A percentile compares a stretch with the other conserved stretches of the same genome.
Evolutionary conservation across 2,329 filamentous ascomycete genomes (phyloP).

Genomic region (Aspergillus sp.): DNA sequence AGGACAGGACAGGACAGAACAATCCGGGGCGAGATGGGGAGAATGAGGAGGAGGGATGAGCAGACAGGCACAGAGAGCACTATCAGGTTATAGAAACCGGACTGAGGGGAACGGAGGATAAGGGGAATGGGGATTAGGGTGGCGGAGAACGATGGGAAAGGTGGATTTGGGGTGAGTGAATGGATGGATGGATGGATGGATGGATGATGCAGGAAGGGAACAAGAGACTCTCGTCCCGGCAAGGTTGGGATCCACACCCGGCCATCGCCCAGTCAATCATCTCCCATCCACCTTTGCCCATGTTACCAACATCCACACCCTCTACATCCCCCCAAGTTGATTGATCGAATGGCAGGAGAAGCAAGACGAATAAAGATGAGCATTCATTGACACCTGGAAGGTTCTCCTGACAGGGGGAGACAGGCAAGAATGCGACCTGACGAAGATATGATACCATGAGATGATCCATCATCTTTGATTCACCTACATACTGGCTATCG

Average conservation of each 20-base stretch:
- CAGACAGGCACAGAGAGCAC: not conserved
- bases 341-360: not conserved
- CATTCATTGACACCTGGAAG: not conserved
- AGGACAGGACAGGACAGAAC: not conserved
- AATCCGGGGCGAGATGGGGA: not conserved
- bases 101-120: conserved; percentile 2
- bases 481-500: too few species aligned
- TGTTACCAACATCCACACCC: not conserved
- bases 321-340: not conserved
- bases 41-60: not conserved
- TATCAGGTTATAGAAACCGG: conserved; percentile 9
- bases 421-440: not conserved
- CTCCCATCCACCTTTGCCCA: not conserved
- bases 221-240: conserved; percentile 1
- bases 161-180: not conserved
- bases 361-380: not conserved
- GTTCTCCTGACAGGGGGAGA: not conserved
- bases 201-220: conserved; percentile 7
- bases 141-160: not conserved
- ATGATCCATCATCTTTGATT: conserved; percentile 5
- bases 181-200: not conserved
- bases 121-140: conserved; percentile 1
- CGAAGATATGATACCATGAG: not conserved
- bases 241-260: conserved; percentile 8
- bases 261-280: not conserved